A percentile compares a stretch with the other conserved stretches of the same genome.
Evolutionary conservation across 768 basidiomycete species (phyloP).

Genomic region (Dioszegia hungarica): DNA sequence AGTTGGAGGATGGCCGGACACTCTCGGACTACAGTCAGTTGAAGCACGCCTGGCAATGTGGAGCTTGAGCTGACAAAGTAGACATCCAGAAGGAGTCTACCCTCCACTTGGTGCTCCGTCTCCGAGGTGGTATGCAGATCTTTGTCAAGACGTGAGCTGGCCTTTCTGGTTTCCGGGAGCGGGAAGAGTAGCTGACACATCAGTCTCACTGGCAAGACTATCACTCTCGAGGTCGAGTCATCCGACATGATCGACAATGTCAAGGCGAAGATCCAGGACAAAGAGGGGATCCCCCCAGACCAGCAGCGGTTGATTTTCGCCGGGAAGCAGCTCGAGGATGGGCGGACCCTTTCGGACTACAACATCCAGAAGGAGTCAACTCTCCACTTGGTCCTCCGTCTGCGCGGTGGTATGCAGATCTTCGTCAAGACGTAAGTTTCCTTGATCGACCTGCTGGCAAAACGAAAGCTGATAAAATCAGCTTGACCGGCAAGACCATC

Average conservation of each 20-base stretch:
- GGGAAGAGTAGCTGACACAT: not conserved
- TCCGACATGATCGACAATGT: slow-evolving; percentile 85
- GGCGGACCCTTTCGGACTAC: slow-evolving; percentile 84
- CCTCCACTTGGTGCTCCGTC: slow-evolving; percentile 58
- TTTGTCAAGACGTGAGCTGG: slow-evolving; percentile 40
- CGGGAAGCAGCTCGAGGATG: slow-evolving; percentile 88
- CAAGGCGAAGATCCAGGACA: slow-evolving; percentile 91
- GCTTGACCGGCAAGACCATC: slow-evolving; percentile 86
- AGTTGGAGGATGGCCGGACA: slow-evolving; percentile 85
- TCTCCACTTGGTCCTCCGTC: slow-evolving; percentile 58
- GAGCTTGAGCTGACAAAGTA: not conserved
- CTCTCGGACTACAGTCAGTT: slow-evolving; percentile 66
- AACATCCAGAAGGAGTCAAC: slow-evolving; percentile 63
- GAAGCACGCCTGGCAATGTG: slow-evolving; percentile 56
- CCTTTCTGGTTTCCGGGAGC: not conserved
- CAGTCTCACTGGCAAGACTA: slow-evolving; percentile 75
- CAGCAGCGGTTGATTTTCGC: slow-evolving; percentile 90
- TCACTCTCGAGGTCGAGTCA: slow-evolving; percentile 74
- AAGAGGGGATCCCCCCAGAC: slow-evolving; percentile 58
- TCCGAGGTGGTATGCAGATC: slow-evolving; percentile 61
- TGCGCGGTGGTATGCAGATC: slow-evolving; percentile 48
- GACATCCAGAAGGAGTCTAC: slow-evolving; percentile 63
- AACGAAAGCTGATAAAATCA: too few species aligned
- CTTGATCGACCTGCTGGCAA: too few species aligned
- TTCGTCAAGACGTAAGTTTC: slow-evolving; percentile 26